Evolutionary conservation across 768 basidiomycete species (phyloP), one percentile per base, ranked within the genome.

Genomic region (Lactifluus echinatus): DNA sequence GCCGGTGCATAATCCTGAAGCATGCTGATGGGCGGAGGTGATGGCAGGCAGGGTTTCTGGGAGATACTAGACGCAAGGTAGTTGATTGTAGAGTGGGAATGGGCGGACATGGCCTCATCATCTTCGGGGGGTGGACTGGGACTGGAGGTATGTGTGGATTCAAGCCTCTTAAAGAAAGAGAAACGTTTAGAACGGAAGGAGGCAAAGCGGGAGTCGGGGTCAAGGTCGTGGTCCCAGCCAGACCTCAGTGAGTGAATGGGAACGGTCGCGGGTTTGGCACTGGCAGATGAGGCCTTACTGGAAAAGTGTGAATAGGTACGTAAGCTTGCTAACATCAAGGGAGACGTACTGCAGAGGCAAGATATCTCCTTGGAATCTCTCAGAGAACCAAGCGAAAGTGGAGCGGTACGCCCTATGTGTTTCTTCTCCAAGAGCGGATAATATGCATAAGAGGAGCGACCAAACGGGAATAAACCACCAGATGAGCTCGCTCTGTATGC

Each of bases 401-500:
- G 46, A 24, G 26, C 23, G 40, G 19, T 62, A 62, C 14, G 56
- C 60, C 12, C 43, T 57, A 36, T 28, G 49, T 17, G 56, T 62
- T 43, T 63, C 63, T 42, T 55, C 56, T 12, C 60, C 56, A 10
- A 53, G 23, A 23, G 36, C 44, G 17, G 56, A 58, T 15, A 63
- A 23, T 31, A 45, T 23, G 43, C 53, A 62, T 23, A 63, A 34
- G 15, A 60, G 39, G 19, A 62, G 45, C 17, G 63, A 62, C 60
- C 56, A 63, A 11, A 58, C 15, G 2, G 63, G 63, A 24, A 62
- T 58, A 23, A 62, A 57, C 63, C 63, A 63, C 63, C 63, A 63
- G 17, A 62, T 43, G 17, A 63, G 53, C 47, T 63, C 34, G 19
- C 46, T 55, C 29, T 45, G 51, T 29, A 58, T 3, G 21, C 36